Conservation (phyloP, 768 basidiomycete species). For the Lactarius quietus region DNA sequence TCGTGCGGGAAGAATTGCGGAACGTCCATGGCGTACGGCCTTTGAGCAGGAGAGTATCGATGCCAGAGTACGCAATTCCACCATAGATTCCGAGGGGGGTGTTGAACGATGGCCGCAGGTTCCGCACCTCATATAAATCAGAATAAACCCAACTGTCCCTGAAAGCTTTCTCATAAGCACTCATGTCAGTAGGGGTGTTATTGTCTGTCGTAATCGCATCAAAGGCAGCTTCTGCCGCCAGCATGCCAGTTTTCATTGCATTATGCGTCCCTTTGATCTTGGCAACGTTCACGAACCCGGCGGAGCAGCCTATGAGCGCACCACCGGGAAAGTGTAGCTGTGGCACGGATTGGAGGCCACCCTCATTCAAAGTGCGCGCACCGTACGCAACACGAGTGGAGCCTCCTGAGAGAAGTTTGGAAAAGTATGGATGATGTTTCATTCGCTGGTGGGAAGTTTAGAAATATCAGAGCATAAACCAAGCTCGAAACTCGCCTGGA, state of each 20-base stretch:
- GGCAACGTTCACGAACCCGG: slow-evolving; percentile 93
- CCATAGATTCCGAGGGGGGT: slow-evolving; percentile 78
- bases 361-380: slow-evolving; percentile 87
- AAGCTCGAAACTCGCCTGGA: slow-evolving; percentile 59
- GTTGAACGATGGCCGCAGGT: slow-evolving; percentile 86
- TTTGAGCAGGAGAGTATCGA: slow-evolving; percentile 80
- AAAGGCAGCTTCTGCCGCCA: slow-evolving; percentile 88
- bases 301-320: slow-evolving; percentile 91
- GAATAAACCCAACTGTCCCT: slow-evolving; percentile 79
- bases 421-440: slow-evolving; percentile 96
- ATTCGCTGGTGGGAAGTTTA: slow-evolving; percentile 52
- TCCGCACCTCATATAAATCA: slow-evolving; percentile 87
- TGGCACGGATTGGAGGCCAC: slow-evolving; percentile 89
- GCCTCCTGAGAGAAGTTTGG: slow-evolving; percentile 69
- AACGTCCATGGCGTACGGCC: slow-evolving; percentile 94
- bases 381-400: slow-evolving; percentile 84
- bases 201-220: slow-evolving; percentile 46
- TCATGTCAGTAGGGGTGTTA: slow-evolving; percentile 53
- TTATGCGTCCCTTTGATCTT: slow-evolving; percentile 99
- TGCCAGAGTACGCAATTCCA: slow-evolving; percentile 82
- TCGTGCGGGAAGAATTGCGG: slow-evolving; percentile 48
- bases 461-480: background rate
- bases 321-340: slow-evolving; percentile 87
- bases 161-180: slow-evolving; percentile 64
- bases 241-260: slow-evolving; percentile 98